A percentile compares a stretch with the other conserved stretches of the same genome.
These are phyloP conservation scores for Penicillium sp. DNA, from an alignment of 2,329 filamentous ascomycete species.

Conservation along the genomic window DNA sequence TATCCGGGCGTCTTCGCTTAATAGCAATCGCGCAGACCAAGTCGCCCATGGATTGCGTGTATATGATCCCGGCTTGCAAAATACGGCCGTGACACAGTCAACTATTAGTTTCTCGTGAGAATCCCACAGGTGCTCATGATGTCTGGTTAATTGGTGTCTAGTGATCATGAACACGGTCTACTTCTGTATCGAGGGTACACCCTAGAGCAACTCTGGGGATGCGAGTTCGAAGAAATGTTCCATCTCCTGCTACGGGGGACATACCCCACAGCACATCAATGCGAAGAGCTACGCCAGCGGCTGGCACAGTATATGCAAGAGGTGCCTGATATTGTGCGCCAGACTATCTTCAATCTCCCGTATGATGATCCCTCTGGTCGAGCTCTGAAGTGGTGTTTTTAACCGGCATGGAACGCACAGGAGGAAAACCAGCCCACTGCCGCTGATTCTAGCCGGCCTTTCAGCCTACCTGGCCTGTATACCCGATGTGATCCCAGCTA, in stretches of 20 bases:
- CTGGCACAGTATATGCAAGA: slow-evolving; percentile 19
- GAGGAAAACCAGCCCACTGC: slow-evolving; percentile 16
- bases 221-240: slow-evolving; percentile 28
- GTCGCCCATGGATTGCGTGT: slow-evolving; percentile 24
- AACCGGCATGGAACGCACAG: slow-evolving; percentile 3
- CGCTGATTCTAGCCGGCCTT: slow-evolving; percentile 25
- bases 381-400: not conserved
- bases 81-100: slow-evolving; percentile 27
- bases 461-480: slow-evolving; percentile 22
- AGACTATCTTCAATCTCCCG: slow-evolving; percentile 21
- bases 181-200: slow-evolving; percentile 26
- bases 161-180: slow-evolving; percentile 23
- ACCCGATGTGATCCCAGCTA: slow-evolving; percentile 18
- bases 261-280: slow-evolving; percentile 20
- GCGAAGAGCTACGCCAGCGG: slow-evolving; percentile 11
- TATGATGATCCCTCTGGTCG: slow-evolving; percentile 5
- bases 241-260: slow-evolving; percentile 26
- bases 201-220: slow-evolving; percentile 25
- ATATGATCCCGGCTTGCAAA: slow-evolving; percentile 29
- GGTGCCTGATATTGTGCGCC: slow-evolving; percentile 19
- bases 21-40: slow-evolving; percentile 19
- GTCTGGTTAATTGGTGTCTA: slow-evolving; percentile 6
- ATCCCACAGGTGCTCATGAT: not conserved
- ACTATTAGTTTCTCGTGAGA: slow-evolving; percentile 28
- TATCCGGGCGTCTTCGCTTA: slow-evolving; percentile 18